A percentile compares a stretch with the other conserved stretches of the same genome.
Evolutionary conservation across 768 basidiomycete genomes (phyloP).

Genomic region (Russula virescens): DNA sequence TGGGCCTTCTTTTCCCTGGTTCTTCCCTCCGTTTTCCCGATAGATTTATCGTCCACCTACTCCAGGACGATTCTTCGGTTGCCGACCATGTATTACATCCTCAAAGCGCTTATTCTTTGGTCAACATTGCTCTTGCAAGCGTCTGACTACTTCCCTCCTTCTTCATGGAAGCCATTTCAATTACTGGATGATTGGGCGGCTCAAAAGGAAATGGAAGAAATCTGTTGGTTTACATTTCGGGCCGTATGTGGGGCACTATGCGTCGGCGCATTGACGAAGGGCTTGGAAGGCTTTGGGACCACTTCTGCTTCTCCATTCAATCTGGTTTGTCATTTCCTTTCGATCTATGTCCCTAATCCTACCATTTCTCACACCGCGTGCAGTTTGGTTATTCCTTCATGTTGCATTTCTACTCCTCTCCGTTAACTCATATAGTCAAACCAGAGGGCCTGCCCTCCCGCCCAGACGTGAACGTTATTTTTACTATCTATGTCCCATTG

Average conservation of each 20-base stretch:
- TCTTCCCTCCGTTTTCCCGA: conserved; percentile 47
- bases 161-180: conserved; percentile 31
- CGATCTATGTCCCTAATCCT: background rate
- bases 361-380: background rate
- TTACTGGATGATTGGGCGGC: conserved; percentile 42
- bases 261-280: conserved; percentile 60
- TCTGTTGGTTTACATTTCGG: conserved; percentile 72
- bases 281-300: conserved; percentile 53
- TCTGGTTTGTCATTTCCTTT: conserved; percentile 38
- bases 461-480: conserved; percentile 67
- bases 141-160: conserved; percentile 37
- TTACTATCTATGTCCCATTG: conserved; percentile 67
- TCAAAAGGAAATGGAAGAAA: conserved; percentile 48
- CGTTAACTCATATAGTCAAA: conserved; percentile 47
- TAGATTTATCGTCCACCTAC: conserved; percentile 55
- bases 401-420: conserved; percentile 66
- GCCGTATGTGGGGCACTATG: conserved; percentile 60
- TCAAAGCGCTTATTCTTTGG: conserved; percentile 54
- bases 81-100: conserved; percentile 59
- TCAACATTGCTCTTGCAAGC: conserved; percentile 53
- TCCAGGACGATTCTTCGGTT: conserved; percentile 55
- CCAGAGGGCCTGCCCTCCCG: conserved; percentile 46
- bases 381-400: conserved; percentile 77
- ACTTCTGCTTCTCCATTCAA: conserved; percentile 62
- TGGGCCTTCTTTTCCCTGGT: conserved; percentile 27